Percentiles rank a stretch among this genome's conserved stretches.
Evolutionary conservation across 257 asterid species (phyloP).

Genomic region (Anisodus acutangulus): DNA sequence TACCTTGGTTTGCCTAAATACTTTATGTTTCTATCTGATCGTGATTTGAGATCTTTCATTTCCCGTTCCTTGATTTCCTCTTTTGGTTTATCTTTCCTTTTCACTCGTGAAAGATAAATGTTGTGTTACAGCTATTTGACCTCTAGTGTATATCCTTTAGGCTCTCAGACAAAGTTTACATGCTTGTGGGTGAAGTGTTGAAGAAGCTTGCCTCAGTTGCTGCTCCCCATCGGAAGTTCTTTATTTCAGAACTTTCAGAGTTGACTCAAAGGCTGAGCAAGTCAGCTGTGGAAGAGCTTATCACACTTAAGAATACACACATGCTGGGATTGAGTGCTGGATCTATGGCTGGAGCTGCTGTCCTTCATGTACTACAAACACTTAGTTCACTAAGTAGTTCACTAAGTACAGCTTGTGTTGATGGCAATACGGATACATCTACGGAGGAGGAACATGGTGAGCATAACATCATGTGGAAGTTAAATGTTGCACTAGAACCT

Average conservation of each 20-base stretch:
- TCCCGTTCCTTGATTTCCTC: background rate
- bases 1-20: background rate
- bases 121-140: constrained; percentile 31
- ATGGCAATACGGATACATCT: constrained; percentile 47
- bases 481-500: constrained; percentile 85
- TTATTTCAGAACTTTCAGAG: constrained; percentile 87
- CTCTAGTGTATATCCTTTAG: constrained; percentile 47
- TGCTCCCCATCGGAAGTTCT: constrained; percentile 79
- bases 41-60: constrained; percentile 18
- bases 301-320: constrained; percentile 81
- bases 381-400: constrained; percentile 83
- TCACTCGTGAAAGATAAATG: constrained; percentile 17
- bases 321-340: constrained; percentile 98
- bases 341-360: constrained; percentile 98
- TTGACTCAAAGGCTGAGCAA: constrained; percentile 79
- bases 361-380: constrained; percentile 90
- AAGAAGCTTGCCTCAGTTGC: constrained; percentile 91
- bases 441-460: constrained; percentile 76
- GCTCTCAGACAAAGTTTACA: constrained; percentile 96
- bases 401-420: constrained; percentile 57
- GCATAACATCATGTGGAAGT: constrained; percentile 77
- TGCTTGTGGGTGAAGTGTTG: constrained; percentile 91
- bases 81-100: background rate
- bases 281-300: constrained; percentile 84
- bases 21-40: background rate